Percentiles rank a stretch among this genome's conserved stretches.
Conservation (phyloP, 805 yeast genomes). For the Saturnispora dispora region DNA sequence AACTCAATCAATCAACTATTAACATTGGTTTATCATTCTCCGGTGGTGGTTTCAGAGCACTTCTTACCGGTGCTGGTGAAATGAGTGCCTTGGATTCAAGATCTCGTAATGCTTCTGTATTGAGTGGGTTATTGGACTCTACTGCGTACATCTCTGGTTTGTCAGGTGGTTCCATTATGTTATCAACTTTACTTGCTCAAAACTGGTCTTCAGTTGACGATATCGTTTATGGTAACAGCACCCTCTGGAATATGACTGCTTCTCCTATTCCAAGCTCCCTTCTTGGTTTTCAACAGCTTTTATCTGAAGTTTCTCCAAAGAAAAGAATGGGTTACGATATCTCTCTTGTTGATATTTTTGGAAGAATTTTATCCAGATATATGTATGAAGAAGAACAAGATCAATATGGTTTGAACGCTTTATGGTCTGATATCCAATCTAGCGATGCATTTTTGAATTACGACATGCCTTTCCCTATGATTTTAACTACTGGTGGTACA, state of each 20-base stretch:
- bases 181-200: conserved; percentile 58
- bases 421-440: conserved; percentile 47
- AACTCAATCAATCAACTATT: conserved; percentile 28
- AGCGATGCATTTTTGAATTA: conserved; percentile 47
- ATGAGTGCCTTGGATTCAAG: conserved; percentile 70
- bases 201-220: conserved; percentile 61
- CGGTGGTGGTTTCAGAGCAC: conserved; percentile 86
- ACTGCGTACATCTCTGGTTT: conserved; percentile 65
- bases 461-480: conserved; percentile 63
- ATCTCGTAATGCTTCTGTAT: conserved; percentile 33
- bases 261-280: conserved; percentile 46
- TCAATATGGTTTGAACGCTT: conserved; percentile 46
- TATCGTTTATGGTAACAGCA: conserved; percentile 31
- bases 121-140: conserved; percentile 57
- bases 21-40: conserved; percentile 53
- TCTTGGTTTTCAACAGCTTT: conserved; percentile 40
- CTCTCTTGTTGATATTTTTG: conserved; percentile 64
- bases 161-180: conserved; percentile 73
- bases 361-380: conserved; percentile 56
- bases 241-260: conserved; percentile 57
- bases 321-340: conserved; percentile 50
- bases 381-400: conserved; percentile 51
- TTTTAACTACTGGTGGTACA: conserved; percentile 50
- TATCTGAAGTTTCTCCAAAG: conserved; percentile 40
- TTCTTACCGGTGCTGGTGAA: conserved; percentile 76